A percentile compares a stretch with the other conserved stretches of the same genome.
Conservation (phyloP, 345 rosid genomes). For the Euphorbia lathyris region DNA sequence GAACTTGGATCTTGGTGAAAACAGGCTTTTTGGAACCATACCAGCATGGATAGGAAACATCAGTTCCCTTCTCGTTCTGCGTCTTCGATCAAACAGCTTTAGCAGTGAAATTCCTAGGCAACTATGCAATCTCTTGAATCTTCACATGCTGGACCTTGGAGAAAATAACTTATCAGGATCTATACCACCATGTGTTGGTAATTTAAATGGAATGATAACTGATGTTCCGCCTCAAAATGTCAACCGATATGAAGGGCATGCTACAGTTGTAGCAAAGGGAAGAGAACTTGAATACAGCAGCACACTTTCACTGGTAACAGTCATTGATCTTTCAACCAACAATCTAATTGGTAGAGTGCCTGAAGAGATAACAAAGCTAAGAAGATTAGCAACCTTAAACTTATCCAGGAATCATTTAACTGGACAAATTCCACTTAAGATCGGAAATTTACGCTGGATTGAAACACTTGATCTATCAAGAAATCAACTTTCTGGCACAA, state of each 20-base stretch:
- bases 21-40: slow-evolving; percentile 36
- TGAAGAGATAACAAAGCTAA: slow-evolving; percentile 16
- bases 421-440: slow-evolving; percentile 15
- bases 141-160: slow-evolving; percentile 16
- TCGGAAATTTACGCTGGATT: slow-evolving; percentile 11
- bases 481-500: slow-evolving; percentile 22
- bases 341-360: slow-evolving; percentile 15
- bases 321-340: slow-evolving; percentile 22
- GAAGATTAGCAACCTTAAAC: slow-evolving; percentile 18
- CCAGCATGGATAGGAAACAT: slow-evolving; percentile 36
- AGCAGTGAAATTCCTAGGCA: slow-evolving; percentile 3
- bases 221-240: background rate
- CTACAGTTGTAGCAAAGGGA: slow-evolving; percentile 10
- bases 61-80: background rate
- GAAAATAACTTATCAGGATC: slow-evolving; percentile 14
- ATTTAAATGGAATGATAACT: slow-evolving; percentile 3
- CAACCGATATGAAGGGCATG: slow-evolving; percentile 1
- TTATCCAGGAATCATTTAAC: slow-evolving; percentile 22
- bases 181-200: slow-evolving; percentile 4
- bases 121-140: slow-evolving; percentile 5
- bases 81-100: slow-evolving; percentile 6
- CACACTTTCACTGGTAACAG: slow-evolving; percentile 8
- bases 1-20: slow-evolving; percentile 49
- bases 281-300: slow-evolving; percentile 6
- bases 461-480: slow-evolving; percentile 25